Conservation (phyloP, 2,329 filamentous ascomycete genomes). For the Diaporthe aspalathi region DNA sequence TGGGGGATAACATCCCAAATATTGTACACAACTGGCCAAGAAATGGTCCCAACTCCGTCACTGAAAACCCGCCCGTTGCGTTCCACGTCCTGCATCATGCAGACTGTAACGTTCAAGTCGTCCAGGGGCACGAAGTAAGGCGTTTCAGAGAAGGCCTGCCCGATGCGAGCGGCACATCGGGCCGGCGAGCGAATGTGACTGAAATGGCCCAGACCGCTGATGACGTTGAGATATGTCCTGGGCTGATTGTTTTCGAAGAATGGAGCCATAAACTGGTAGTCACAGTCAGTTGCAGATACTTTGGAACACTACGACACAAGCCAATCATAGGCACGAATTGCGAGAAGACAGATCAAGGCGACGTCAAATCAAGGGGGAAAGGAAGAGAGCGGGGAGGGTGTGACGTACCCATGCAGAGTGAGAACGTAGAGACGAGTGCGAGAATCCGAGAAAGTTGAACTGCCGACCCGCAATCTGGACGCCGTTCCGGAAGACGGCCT, state of each 20-base stretch:
- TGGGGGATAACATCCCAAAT: constrained; percentile 68
- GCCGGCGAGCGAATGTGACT: constrained; percentile 62
- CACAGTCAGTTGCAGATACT: not conserved
- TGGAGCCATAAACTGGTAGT: constrained; percentile 59
- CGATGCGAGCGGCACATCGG: constrained; percentile 69
- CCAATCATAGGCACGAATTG: accelerated
- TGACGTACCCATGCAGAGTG: constrained; percentile 69
- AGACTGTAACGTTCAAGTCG: constrained; percentile 49
- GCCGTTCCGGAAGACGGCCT: constrained; percentile 65
- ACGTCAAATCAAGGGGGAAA: not conserved
- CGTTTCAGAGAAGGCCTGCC: constrained; percentile 81
- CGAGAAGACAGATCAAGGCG: not conserved
- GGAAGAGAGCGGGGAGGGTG: no score
- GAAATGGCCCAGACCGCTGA: constrained; percentile 64
- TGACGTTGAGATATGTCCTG: constrained; percentile 55
- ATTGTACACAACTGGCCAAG: constrained; percentile 65
- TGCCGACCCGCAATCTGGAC: constrained; percentile 72
- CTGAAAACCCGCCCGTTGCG: constrained; percentile 73
- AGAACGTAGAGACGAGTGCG: constrained; percentile 79
- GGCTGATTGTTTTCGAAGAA: constrained; percentile 51
- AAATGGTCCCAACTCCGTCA: constrained; percentile 84
- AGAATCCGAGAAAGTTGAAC: constrained; percentile 80
- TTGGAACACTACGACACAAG: not conserved
- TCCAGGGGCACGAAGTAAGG: constrained; percentile 68
- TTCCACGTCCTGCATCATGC: constrained; percentile 60